These are phyloP conservation scores for Kwoniella newhampshirensis DNA, from an alignment of 768 basidiomycete species.

Conservation along the genomic window DNA sequence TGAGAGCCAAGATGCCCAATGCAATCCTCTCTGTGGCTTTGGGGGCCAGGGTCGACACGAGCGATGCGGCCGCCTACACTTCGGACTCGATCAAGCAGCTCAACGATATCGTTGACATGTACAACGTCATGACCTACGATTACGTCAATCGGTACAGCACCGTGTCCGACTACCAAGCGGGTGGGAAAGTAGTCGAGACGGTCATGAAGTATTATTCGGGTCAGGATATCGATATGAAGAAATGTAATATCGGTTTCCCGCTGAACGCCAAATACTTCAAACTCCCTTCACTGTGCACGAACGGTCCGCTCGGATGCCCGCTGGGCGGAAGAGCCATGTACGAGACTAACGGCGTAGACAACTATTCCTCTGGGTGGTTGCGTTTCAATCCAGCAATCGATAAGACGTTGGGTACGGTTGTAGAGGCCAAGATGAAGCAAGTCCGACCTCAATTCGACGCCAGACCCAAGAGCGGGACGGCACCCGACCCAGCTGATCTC, in stretches of 20 bases:
- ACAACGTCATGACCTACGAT: slow-evolving; percentile 43
- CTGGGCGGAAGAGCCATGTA: slow-evolving; percentile 16
- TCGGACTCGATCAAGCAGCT: slow-evolving; percentile 19
- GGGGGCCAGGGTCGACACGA: slow-evolving; percentile 2
- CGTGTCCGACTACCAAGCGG: slow-evolving; percentile 25
- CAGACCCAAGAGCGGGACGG: not conserved
- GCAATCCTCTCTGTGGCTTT: slow-evolving; percentile 25
- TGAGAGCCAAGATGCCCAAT: slow-evolving; percentile 1
- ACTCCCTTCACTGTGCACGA: not conserved
- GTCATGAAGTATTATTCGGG: slow-evolving; percentile 19
- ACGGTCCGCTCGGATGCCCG: slow-evolving; percentile 21
- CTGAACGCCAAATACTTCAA: slow-evolving; percentile 38
- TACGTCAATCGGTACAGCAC: slow-evolving; percentile 23
- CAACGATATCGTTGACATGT: slow-evolving; percentile 32
- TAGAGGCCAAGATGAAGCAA: not conserved
- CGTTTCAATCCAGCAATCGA: slow-evolving; percentile 17
- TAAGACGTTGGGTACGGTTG: not conserved
- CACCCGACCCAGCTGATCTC: slow-evolving; percentile 5
- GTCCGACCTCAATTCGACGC: not conserved
- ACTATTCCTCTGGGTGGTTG: slow-evolving; percentile 13
- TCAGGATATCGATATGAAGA: slow-evolving; percentile 15
- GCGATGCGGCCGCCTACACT: slow-evolving; percentile 27
- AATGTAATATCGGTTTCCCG: slow-evolving; percentile 33
- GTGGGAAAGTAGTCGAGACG: slow-evolving; percentile 26
- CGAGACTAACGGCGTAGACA: slow-evolving; percentile 10